Percentiles rank a stretch among this genome's conserved stretches.
These are phyloP conservation scores for Erodium trifolium DNA, from an alignment of 441 rosid species.

Conservation along the genomic window DNA sequence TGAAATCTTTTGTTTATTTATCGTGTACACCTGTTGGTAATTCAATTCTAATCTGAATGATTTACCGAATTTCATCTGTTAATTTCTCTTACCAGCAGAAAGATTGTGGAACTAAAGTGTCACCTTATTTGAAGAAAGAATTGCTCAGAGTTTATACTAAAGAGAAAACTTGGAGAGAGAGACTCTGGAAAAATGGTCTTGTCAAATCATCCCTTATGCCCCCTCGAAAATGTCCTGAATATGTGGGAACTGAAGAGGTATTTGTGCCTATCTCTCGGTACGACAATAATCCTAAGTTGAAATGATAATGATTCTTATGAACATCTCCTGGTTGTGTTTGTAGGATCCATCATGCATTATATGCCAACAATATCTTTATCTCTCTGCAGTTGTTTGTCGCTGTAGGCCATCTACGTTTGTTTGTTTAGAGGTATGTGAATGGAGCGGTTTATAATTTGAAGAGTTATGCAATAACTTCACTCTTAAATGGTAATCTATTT, in stretches of 20 bases:
- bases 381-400: slow-evolving; percentile 67
- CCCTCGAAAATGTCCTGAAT: slow-evolving; percentile 59
- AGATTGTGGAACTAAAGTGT: slow-evolving; percentile 42
- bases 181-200: slow-evolving; percentile 74
- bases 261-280: too few relatives aligned
- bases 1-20: background rate
- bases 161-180: slow-evolving; percentile 74
- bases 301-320: slow-evolving; percentile 16
- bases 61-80: slow-evolving; percentile 10
- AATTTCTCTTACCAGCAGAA: slow-evolving; percentile 30
- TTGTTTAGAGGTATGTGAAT: slow-evolving; percentile 73
- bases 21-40: background rate
- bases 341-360: slow-evolving; percentile 88
- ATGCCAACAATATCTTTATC: slow-evolving; percentile 84
- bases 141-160: slow-evolving; percentile 53
- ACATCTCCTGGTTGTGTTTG: slow-evolving; percentile 26
- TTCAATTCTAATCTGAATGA: slow-evolving; percentile 9
- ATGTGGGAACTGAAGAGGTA: slow-evolving; percentile 91
- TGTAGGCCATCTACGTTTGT: slow-evolving; percentile 80
- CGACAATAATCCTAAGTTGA: background rate
- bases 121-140: slow-evolving; percentile 68
- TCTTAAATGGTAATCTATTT: slow-evolving; percentile 2
- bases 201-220: slow-evolving; percentile 72
- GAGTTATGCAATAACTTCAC: background rate
- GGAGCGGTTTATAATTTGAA: slow-evolving; percentile 11